phyloP scores from a whole-genome alignment of 1,284 basidiomycete species.

The Pisolithus thermaeus region DNA sequence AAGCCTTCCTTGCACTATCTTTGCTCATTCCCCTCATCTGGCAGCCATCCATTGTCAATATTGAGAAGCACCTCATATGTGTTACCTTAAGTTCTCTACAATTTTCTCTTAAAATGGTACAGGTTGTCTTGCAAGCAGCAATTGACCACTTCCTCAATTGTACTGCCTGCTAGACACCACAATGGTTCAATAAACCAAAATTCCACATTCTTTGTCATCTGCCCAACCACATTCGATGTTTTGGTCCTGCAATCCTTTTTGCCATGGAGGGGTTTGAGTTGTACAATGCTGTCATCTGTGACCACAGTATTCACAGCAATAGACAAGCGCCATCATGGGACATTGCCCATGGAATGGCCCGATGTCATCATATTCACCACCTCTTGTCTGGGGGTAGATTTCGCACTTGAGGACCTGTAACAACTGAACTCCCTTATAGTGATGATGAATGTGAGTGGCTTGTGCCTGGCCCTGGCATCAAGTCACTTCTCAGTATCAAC shows the following conservation, averaged over 20 bases:
- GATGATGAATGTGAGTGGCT: not conserved
- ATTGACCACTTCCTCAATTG: conserved; percentile 5
- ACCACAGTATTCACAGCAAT: conserved; percentile 12
- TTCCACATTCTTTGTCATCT: conserved; percentile 23
- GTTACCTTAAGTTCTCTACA: conserved; percentile 13
- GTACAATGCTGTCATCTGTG: conserved; percentile 16
- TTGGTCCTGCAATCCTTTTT: conserved; percentile 16
- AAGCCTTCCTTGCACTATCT: no score
- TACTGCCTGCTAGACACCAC: conserved; percentile 7
- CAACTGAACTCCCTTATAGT: no score
- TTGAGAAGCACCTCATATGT: conserved; percentile 15
- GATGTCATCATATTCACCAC: conserved; percentile 8
- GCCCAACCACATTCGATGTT: conserved; percentile 9
- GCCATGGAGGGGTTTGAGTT: conserved; percentile 20
- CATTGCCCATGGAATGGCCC: conserved; percentile 13
- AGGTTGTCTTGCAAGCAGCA: conserved; percentile 16
- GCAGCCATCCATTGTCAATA: conserved; percentile 21
- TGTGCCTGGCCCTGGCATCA: not conserved
- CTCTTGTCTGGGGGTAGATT: conserved; percentile 1
- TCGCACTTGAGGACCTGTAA: not conserved
- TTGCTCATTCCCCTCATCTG: conserved; percentile 4
- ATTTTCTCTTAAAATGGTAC: not conserved
- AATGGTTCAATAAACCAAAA: conserved; percentile 24
- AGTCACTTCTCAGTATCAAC: not conserved
- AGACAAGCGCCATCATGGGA: conserved; percentile 16